Evolutionary conservation across 208 protist species (phyloP).

Genomic region (Leishmania amazonensis): DNA sequence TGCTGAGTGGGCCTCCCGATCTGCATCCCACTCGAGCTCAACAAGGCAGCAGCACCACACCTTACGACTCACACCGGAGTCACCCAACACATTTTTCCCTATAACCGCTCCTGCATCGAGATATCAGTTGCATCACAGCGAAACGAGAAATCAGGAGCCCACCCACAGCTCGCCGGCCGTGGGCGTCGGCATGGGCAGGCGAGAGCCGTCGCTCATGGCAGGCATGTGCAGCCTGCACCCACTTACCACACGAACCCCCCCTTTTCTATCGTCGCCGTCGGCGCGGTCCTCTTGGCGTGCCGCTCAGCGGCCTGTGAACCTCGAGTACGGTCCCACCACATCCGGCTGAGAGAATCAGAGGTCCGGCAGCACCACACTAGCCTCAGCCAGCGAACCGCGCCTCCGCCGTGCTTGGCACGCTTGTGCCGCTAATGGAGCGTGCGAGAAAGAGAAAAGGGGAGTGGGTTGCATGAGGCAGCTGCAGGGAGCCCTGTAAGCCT

Average conservation of each 20-base stretch:
- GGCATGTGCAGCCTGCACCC: background rate
- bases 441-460: background rate
- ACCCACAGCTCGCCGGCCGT: background rate
- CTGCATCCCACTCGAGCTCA: background rate
- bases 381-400: background rate
- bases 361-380: background rate
- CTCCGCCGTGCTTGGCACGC: background rate
- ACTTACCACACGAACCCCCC: background rate
- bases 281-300: background rate
- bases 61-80: background rate
- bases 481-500: background rate
- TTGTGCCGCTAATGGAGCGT: background rate
- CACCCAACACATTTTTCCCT: background rate
- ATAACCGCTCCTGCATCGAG: background rate
- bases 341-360: background rate
- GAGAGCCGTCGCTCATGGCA: background rate
- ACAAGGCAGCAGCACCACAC: background rate
- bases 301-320: background rate
- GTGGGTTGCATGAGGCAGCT: background rate
- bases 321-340: constrained; percentile 21
- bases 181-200: background rate
- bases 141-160: background rate
- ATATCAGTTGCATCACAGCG: background rate
- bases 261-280: background rate
- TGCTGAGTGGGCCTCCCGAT: background rate